Percentiles rank a stretch among this genome's conserved stretches.
phyloP scores from a whole-genome alignment of 768 basidiomycete genomes.

The Lactarius hengduanensis region DNA sequence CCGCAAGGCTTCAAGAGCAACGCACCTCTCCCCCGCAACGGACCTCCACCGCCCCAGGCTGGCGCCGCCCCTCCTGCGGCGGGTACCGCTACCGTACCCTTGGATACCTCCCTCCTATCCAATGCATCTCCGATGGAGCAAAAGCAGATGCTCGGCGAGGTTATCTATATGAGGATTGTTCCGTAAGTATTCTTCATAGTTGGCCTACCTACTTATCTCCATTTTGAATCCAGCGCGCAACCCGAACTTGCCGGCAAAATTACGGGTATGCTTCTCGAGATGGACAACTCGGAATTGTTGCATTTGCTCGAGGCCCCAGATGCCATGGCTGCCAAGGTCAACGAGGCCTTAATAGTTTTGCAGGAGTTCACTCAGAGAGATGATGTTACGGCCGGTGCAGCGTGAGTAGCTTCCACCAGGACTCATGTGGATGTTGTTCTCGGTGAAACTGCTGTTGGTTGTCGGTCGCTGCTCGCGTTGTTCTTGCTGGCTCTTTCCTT shows the following conservation, averaged over 20 bases:
- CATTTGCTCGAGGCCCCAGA: slow-evolving; percentile 82
- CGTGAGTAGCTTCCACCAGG: slow-evolving; percentile 12
- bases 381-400: slow-evolving; percentile 27
- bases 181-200: slow-evolving; percentile 49
- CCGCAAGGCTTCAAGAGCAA: slow-evolving; percentile 37
- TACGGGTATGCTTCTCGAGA: slow-evolving; percentile 98
- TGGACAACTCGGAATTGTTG: slow-evolving; percentile 93
- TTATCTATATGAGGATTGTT: slow-evolving; percentile 89
- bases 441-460: slow-evolving; percentile 35
- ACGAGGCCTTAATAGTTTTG: slow-evolving; percentile 86
- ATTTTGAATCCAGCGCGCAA: slow-evolving; percentile 52
- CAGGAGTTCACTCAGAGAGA: slow-evolving; percentile 71
- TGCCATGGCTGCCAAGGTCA: slow-evolving; percentile 85
- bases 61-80: slow-evolving; percentile 42
- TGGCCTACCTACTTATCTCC: slow-evolving; percentile 26
- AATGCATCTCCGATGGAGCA: slow-evolving; percentile 74
- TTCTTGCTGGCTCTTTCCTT: slow-evolving; percentile 25
- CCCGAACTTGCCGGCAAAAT: slow-evolving; percentile 98
- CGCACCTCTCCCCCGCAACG: slow-evolving; percentile 36
- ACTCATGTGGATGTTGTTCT: slow-evolving; percentile 10
- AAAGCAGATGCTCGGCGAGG: slow-evolving; percentile 99
- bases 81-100: slow-evolving; percentile 50
- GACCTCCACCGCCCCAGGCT: slow-evolving; percentile 37
- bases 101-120: slow-evolving; percentile 62
- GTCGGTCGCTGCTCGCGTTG: slow-evolving; percentile 40